Evolutionary conservation across 2,329 filamentous ascomycete species (phyloP), one percentile per base, ranked within the genome.

Genomic region (Paraphoma sp.): DNA sequence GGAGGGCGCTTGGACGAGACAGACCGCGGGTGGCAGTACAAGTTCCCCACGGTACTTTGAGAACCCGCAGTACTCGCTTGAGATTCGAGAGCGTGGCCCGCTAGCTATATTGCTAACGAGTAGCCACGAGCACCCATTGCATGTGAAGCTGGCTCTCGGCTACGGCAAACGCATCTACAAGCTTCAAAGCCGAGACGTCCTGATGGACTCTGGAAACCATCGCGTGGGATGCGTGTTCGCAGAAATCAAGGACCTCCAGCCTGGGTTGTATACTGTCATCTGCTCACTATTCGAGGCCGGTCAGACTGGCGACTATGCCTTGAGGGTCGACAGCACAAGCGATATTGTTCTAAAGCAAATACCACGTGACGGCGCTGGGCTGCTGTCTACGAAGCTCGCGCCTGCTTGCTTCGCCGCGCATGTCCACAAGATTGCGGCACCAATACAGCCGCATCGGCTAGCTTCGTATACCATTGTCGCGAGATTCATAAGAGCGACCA

Each of bases 231-330:
- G 90, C 71, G 90, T 91, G 4, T 81, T 93, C 31, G 88, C 89
- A 2, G 86, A 91, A 59, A 79, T 85, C 6, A 64, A 75, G 68
- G 69, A 80, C 17, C 79, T 97, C 16, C 86, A 88, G 40, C 79
- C 86, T 0, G 94, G 94, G 0, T 83, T 83, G 0, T 99, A 98
- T 75, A 97, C 92, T 0, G 83, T 97, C 53, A 89, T 97, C 6
- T 94, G 90, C 72, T 97, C 92, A 2, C 96, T 94, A 0, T 98
- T 96, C 73, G 92, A 96, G 60, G 84, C 89, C 0, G 89, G 89
- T 8, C 91, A 96, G 70, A 81, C 86, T 1, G 91, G 90, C 3
- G 82, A 83, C 47, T 98, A 96, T 70, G 86, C 83, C 0, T 81
- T 99, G 8, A 86, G 87, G 54, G 83, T 97, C n/a, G 87, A 88